These are phyloP conservation scores for Bothia castanella DNA, from an alignment of 1,284 basidiomycete genomes.

Conservation along the genomic window DNA sequence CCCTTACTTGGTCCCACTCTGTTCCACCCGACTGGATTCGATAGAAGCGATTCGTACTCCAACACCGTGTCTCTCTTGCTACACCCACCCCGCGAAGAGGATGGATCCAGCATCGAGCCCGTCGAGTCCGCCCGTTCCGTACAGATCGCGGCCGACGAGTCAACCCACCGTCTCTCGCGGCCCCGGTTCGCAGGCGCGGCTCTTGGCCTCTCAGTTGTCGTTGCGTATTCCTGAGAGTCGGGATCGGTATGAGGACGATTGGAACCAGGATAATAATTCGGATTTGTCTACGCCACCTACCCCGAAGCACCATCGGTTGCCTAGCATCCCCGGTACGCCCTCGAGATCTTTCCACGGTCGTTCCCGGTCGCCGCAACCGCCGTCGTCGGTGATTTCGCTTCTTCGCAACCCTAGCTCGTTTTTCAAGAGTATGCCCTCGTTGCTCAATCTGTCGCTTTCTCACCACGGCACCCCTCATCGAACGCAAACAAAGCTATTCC, in stretches of 20 bases:
- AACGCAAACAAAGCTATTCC: conserved; percentile 31
- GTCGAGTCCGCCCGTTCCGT: conserved; percentile 19
- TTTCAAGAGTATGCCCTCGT: conserved; percentile 34
- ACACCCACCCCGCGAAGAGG: conserved; percentile 22
- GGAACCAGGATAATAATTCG: conserved; percentile 29
- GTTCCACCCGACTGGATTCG: conserved; percentile 14
- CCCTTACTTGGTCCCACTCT: conserved; percentile 12
- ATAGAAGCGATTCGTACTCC: conserved; percentile 27
- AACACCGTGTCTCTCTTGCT: conserved; percentile 15
- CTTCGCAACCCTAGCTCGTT: conserved; percentile 35
- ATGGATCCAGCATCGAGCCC: conserved; percentile 30
- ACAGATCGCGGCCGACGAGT: conserved; percentile 30
- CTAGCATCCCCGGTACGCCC: conserved; percentile 30
- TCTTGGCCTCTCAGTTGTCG: conserved; percentile 32
- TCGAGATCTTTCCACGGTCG: conserved; percentile 30
- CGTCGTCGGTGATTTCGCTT: conserved; percentile 33
- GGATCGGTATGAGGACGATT: conserved; percentile 32
- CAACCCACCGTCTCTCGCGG: conserved; percentile 30
- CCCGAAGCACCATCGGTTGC: conserved; percentile 32
- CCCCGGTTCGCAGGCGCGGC: conserved; percentile 31
- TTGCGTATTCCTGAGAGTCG: conserved; percentile 33
- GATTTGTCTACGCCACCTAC: conserved; percentile 32
- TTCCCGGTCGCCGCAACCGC: conserved; percentile 34
- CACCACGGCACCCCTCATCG: conserved; percentile 32
- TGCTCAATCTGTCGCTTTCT: conserved; percentile 30